Percentiles rank a stretch among this genome's conserved stretches.
phyloP scores from a whole-genome alignment of 2,329 filamentous ascomycete species.

The Penicillium sp. region DNA sequence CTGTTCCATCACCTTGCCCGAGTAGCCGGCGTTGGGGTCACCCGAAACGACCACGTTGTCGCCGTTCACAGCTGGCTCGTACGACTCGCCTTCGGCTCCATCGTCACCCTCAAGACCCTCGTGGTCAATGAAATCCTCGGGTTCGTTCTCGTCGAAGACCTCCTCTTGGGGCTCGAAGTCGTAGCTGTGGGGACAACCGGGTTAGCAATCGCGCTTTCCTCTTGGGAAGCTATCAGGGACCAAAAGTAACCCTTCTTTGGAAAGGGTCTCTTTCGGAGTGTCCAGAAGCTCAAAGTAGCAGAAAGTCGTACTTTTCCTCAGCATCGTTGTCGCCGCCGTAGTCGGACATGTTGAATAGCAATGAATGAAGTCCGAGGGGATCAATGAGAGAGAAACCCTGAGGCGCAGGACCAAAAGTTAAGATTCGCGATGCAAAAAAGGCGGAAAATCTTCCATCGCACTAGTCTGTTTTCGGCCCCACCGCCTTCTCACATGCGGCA shows the following conservation, averaged over 20 bases:
- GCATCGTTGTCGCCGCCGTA: slow-evolving; percentile 70
- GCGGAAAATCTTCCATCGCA: slow-evolving; percentile 42
- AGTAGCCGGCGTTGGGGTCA: slow-evolving; percentile 54
- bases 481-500: slow-evolving; percentile 38
- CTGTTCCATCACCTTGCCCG: slow-evolving; percentile 60
- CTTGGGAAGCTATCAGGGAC: slow-evolving; percentile 1
- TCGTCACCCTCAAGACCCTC: slow-evolving; percentile 59
- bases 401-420: slow-evolving; percentile 23
- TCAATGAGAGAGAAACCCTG: slow-evolving; percentile 25
- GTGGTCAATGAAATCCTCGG: slow-evolving; percentile 60
- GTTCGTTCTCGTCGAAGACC: slow-evolving; percentile 69
- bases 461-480: slow-evolving; percentile 37
- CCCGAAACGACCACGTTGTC: slow-evolving; percentile 51
- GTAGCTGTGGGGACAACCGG: slow-evolving; percentile 38
- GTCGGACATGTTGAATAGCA: slow-evolving; percentile 65
- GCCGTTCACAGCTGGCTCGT: slow-evolving; percentile 43
- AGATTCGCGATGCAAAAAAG: slow-evolving; percentile 32
- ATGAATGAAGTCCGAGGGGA: slow-evolving; percentile 17
- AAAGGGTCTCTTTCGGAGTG: slow-evolving; percentile 10
- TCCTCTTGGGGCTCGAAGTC: slow-evolving; percentile 63
- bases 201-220: slow-evolving; percentile 33
- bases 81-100: slow-evolving; percentile 52
- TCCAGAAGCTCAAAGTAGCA: slow-evolving; percentile 22
- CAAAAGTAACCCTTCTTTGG: slow-evolving; percentile 20
- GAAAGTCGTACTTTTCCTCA: slow-evolving; percentile 58